Percentiles rank a stretch among this genome's conserved stretches.
phyloP scores from a whole-genome alignment of 169 alveolate species.

The Cryptosporidium sp. region DNA sequence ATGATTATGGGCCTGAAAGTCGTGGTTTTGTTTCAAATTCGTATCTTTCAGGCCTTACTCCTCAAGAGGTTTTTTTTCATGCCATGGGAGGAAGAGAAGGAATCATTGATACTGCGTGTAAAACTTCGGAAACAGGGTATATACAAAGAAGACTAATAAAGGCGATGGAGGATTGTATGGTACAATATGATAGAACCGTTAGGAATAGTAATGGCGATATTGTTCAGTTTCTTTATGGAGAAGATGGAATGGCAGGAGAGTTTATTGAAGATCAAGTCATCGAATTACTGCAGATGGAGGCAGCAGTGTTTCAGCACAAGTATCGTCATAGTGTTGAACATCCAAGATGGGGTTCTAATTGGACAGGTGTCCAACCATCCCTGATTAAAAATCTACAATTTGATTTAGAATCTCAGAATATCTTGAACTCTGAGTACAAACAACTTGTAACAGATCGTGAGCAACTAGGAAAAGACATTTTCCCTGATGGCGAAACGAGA shows the following conservation, averaged over 20 bases:
- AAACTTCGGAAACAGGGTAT: conserved; percentile 99
- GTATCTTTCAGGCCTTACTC: conserved; percentile 95
- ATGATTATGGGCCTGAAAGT: conserved; percentile 99
- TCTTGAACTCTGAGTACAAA: conserved; percentile 81
- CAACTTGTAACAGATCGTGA: conserved; percentile 83
- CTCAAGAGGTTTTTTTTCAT: conserved; percentile 99
- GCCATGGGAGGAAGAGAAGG: conserved; percentile 99
- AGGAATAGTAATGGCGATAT: conserved; percentile 96
- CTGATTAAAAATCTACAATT: conserved; percentile 70
- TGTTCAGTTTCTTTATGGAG: conserved; percentile 99
- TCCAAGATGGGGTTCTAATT: conserved; percentile 73
- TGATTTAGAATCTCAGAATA: conserved; percentile 76
- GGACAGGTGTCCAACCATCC: conserved; percentile 55
- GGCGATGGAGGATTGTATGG: conserved; percentile 99
- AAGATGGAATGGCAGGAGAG: conserved; percentile 99
- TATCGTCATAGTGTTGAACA: conserved; percentile 69
- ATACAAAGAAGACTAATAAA: conserved; percentile 99
- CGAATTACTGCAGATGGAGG: conserved; percentile 92
- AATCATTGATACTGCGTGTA: conserved; percentile 99
- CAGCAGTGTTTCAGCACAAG: conserved; percentile 73
- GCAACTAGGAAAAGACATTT: conserved; percentile 86
- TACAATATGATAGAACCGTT: conserved; percentile 98
- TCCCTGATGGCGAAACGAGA: conserved; percentile 93
- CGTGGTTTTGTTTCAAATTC: conserved; percentile 99
- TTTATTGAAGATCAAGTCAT: conserved; percentile 97